A percentile compares a stretch with the other conserved stretches of the same genome.
phyloP scores from a whole-genome alignment of 306 rosid genomes.

The Echinosophora koreensis region DNA sequence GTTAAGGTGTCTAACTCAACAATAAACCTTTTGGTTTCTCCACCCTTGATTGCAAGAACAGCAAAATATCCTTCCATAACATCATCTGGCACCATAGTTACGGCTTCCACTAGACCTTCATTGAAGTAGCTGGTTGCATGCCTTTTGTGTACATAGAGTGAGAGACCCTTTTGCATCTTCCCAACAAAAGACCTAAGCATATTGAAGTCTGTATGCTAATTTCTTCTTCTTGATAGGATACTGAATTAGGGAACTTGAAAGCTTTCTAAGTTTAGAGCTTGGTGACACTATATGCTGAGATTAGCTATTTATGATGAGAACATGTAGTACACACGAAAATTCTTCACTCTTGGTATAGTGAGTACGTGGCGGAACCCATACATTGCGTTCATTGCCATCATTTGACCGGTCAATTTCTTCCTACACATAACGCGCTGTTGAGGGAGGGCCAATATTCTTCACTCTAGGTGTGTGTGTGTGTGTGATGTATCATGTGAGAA shows the following conservation, averaged over 20 bases:
- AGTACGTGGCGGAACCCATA: background rate
- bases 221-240: slow-evolving; percentile 13
- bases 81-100: too few relatives aligned
- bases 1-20: too few relatives aligned
- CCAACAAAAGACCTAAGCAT: slow-evolving; percentile 46
- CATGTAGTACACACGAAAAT: background rate
- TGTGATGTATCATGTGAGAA: too few relatives aligned
- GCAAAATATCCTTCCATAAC: too few relatives aligned
- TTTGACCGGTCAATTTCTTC: slow-evolving; percentile 27
- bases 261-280: background rate
- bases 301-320: slow-evolving; percentile 31
- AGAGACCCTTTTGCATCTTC: slow-evolving; percentile 52
- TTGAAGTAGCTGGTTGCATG: background rate
- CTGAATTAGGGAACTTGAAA: background rate
- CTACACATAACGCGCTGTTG: too few relatives aligned
- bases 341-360: background rate
- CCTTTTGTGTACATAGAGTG: slow-evolving; percentile 43
- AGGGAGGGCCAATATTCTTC: too few relatives aligned
- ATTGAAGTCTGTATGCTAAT: background rate
- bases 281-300: too few relatives aligned
- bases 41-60: too few relatives aligned
- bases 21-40: too few relatives aligned
- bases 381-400: slow-evolving; percentile 1
- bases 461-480: too few relatives aligned
- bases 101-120: slow-evolving; percentile 1